Evolutionary conservation across 306 rosid genomes (phyloP), one percentile per base, ranked within the genome.

Genomic region (Comarum palustre): DNA sequence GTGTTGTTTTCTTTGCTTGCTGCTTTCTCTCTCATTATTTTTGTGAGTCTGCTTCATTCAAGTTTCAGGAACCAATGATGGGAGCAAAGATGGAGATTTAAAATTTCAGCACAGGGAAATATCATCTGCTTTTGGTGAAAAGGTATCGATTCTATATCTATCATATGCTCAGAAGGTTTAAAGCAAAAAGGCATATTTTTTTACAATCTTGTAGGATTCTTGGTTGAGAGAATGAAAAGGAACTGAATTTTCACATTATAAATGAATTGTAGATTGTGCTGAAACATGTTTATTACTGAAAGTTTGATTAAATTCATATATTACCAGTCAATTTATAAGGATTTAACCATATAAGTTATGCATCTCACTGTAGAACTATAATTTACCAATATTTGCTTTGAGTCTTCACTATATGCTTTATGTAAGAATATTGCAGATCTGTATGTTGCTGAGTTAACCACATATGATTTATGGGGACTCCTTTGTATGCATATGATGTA

Each of bases 51-150:
- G 31, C 32, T 59, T 77, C 48, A 69, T 74, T 69, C 34, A 69
- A 66, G 31, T 87, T 77, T 77, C 85, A 95, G 96, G 83, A 84
- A 73, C 68, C 16, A 71, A 83, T 34, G 62, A 66, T 63, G 77
- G 80, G 38, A 74, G 75, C 46, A 81, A 42, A 78, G 80, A 68
- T 73, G 83, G 69, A 76, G 77, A 74, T 63, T 75, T 19, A 46
- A 79, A 66, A 76, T 68, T 76, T 67, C 90, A 73, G 79, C 84
- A 46, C 66, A 81, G 77, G 75, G 73, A 46, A 74, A 43, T 70
- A 36, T 66, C 80, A 36, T 73, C 79, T 72, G 43, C 20, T 52
- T 64, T 73, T 63, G 86, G 64, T 71, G 82, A 86, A 73, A 74
- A 87, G 99, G 99, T 91, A 81, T 31, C 73, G 20, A 20, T 69